Conservation (phyloP, 164 flowering plant species). For the Kalanchoe fedtschenkoi region DNA sequence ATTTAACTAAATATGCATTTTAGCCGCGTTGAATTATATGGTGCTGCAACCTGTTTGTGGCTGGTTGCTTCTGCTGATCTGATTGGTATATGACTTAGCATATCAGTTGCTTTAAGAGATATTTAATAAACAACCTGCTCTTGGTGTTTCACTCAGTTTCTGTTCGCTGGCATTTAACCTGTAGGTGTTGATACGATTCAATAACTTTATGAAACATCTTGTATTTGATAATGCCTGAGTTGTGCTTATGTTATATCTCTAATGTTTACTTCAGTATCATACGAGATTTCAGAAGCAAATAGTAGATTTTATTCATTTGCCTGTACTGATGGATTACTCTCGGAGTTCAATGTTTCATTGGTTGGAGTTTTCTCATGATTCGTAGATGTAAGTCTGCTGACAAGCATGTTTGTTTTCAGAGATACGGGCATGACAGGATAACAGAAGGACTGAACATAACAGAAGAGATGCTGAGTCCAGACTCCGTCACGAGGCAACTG, state of each 20-base stretch:
- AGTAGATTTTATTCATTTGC: not conserved
- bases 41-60: no score
- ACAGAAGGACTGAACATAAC: slow-evolving; percentile 58
- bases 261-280: not conserved
- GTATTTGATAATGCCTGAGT: not conserved
- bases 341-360: not conserved
- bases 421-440: slow-evolving; percentile 35
- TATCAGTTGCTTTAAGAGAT: no score
- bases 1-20: no score
- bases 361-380: not conserved
- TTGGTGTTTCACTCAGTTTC: no score
- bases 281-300: not conserved
- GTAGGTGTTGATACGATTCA: no score
- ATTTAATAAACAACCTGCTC: no score
- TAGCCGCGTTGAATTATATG: no score
- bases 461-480: slow-evolving; percentile 69
- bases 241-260: not conserved
- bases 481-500: slow-evolving; percentile 57
- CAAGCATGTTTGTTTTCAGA: slow-evolving; percentile 14
- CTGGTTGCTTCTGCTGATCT: no score
- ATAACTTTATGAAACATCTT: not conserved
- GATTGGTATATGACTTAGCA: no score
- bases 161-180: no score
- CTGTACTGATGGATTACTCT: not conserved
- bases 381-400: not conserved